phyloP scores from a whole-genome alignment of 106 monocot species.

The Phalaenopsis aphrodite region DNA sequence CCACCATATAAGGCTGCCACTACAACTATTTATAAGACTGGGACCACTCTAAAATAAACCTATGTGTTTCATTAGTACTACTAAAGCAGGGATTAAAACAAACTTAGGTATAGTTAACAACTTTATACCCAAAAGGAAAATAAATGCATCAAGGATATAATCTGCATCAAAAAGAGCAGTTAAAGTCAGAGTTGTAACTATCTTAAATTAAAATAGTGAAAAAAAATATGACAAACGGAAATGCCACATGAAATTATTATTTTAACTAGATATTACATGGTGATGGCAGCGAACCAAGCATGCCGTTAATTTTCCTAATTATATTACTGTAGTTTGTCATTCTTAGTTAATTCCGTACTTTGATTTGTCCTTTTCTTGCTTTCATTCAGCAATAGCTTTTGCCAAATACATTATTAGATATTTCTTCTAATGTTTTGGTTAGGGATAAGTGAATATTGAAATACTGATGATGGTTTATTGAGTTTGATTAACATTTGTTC shows the following conservation, averaged over 20 bases:
- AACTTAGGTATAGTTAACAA: too few species aligned
- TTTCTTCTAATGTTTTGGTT: not conserved
- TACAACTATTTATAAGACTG: too few species aligned
- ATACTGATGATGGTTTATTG: not conserved
- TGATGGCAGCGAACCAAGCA: not conserved
- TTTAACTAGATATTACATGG: not conserved
- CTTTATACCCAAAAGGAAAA: too few species aligned
- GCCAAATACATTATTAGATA: not conserved
- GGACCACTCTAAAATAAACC: too few species aligned
- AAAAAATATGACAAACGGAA: too few species aligned
- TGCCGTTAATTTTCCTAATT: not conserved
- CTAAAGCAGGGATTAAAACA: too few species aligned
- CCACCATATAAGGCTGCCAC: too few species aligned
- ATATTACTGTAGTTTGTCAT: not conserved
- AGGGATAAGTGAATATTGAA: not conserved
- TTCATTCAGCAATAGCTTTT: not conserved
- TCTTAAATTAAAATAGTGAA: too few species aligned
- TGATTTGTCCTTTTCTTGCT: not conserved
- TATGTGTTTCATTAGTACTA: too few species aligned
- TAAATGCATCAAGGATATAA: too few species aligned
- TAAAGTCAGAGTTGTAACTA: too few species aligned
- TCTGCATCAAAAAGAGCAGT: too few species aligned
- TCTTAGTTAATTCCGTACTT: not conserved
- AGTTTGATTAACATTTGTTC: not conserved
- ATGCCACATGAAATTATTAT: not conserved